Percentiles rank a stretch among this genome's conserved stretches.
Conservation (phyloP, 768 basidiomycete genomes). For the Jaapia argillacea region DNA sequence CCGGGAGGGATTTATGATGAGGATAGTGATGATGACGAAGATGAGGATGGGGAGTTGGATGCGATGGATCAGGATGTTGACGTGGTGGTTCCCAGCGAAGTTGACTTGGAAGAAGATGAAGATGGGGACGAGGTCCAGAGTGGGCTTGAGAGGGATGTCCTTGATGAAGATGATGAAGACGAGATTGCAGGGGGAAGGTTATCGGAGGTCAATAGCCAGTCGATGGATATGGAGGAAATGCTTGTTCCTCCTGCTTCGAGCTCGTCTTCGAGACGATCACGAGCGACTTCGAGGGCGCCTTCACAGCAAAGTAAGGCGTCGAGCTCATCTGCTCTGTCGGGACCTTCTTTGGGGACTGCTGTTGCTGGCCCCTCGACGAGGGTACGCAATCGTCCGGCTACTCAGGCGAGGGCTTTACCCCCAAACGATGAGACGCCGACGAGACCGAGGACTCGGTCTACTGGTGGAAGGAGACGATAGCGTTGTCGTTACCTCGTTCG, state of each 20-base stretch:
- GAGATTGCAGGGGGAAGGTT: no score
- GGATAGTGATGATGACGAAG: slow-evolving; percentile 45
- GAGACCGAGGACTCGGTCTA: slow-evolving; percentile 41
- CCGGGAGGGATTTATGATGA: slow-evolving; percentile 69
- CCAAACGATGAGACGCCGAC: slow-evolving; percentile 50
- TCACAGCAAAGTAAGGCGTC: neutral
- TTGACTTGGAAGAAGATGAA: slow-evolving; percentile 15
- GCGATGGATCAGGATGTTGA: slow-evolving; percentile 66
- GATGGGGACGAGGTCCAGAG: no score
- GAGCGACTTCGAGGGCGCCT: neutral
- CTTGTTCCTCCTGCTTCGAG: neutral
- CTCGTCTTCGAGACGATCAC: neutral
- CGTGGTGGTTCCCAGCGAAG: slow-evolving; percentile 15
- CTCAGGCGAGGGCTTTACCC: slow-evolving; percentile 26
- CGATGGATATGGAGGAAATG: neutral
- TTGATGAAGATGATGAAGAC: neutral
- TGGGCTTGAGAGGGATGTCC: neutral
- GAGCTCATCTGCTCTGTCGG: slow-evolving; percentile 3
- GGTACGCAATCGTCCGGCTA: slow-evolving; percentile 16
- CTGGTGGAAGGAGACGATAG: slow-evolving; percentile 37
- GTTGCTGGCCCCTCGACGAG: slow-evolving; percentile 13
- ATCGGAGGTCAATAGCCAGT: neutral
- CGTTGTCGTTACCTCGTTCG: no score
- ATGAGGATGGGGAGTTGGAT: slow-evolving; percentile 53
- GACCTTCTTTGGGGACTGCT: no score